phyloP scores from a whole-genome alignment of 495 filamentous ascomycete genomes.

The Corynascus novoguineensis region DNA sequence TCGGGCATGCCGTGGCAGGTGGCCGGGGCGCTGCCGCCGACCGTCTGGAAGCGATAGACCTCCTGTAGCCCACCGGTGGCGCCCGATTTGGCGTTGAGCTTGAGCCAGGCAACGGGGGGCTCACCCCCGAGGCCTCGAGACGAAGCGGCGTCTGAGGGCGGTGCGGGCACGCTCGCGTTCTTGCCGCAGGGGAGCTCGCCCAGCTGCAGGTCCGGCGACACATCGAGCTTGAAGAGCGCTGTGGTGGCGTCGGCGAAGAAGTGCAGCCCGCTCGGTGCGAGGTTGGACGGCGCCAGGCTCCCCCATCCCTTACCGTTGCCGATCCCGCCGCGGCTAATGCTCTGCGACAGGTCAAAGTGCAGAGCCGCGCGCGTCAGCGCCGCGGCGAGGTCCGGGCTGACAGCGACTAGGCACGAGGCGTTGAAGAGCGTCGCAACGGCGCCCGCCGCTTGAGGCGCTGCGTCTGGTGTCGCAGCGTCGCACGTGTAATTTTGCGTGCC shows the following conservation, averaged over 20 bases:
- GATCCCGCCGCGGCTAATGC: constrained; percentile 25
- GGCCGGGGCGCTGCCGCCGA: constrained; percentile 68
- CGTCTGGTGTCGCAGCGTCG: constrained; percentile 48
- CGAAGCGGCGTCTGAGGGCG: constrained; percentile 57
- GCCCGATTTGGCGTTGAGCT: constrained; percentile 47
- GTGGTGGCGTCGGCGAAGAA: constrained; percentile 62
- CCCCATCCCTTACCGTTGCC: no score
- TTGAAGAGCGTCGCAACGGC: constrained; percentile 87
- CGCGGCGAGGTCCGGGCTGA: constrained; percentile 57
- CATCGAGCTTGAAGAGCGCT: constrained; percentile 73
- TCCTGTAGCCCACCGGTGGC: constrained; percentile 60
- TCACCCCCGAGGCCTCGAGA: constrained; percentile 46
- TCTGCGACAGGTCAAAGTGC: constrained; percentile 44
- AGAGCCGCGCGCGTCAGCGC: constrained; percentile 52
- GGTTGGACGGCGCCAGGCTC: constrained; percentile 48
- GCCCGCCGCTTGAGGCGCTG: constrained; percentile 59
- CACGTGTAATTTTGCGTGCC: constrained; percentile 95
- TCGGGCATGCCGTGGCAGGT: constrained; percentile 63
- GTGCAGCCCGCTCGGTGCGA: constrained; percentile 69
- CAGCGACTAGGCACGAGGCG: constrained; percentile 68
- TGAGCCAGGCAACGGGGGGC: constrained; percentile 68
- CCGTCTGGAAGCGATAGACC: constrained; percentile 83
- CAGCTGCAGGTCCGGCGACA: constrained; percentile 39
- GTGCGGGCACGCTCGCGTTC: constrained; percentile 50
- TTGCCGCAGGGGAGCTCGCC: constrained; percentile 61